Evolutionary conservation across 345 rosid genomes (phyloP).

Genomic region (Jatropha curcas): DNA sequence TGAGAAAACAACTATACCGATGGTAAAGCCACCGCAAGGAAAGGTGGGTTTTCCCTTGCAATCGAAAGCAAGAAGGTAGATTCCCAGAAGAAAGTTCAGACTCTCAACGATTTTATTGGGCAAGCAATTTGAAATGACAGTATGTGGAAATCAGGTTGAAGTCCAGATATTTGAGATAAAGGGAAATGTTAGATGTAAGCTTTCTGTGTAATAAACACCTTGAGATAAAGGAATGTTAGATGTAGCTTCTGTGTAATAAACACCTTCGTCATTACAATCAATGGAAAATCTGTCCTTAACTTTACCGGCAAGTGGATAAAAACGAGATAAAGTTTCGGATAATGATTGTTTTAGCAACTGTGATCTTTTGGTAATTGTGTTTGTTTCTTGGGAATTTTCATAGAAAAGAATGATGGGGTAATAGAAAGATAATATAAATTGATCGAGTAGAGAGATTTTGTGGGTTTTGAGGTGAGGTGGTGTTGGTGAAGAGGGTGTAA

Average conservation of each 20-base stretch:
- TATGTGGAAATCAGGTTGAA: neutral
- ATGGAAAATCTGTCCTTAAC: neutral
- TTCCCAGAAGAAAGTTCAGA: too few species aligned
- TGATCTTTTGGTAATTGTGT: neutral
- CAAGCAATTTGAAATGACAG: neutral
- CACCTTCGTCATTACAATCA: neutral
- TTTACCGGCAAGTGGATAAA: neutral
- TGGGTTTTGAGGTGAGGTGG: neutral
- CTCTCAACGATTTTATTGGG: too few species aligned
- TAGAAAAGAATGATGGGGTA: neutral
- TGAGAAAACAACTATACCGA: neutral
- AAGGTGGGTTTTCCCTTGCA: neutral
- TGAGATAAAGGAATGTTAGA: neutral
- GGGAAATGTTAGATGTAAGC: too few species aligned
- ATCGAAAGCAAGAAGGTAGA: too few species aligned
- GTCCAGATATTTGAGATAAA: neutral
- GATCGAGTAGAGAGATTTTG: neutral
- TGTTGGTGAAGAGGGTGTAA: constrained; percentile 2
- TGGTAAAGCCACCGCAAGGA: neutral
- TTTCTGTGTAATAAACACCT: too few species aligned
- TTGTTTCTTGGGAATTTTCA: too few species aligned
- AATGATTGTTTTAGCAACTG: neutral
- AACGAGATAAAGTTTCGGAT: neutral
- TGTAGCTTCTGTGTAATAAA: neutral
- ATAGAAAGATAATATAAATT: neutral